Evolutionary conservation across 805 yeast species (phyloP).

Genomic region (Isabelozyma heimii): DNA sequence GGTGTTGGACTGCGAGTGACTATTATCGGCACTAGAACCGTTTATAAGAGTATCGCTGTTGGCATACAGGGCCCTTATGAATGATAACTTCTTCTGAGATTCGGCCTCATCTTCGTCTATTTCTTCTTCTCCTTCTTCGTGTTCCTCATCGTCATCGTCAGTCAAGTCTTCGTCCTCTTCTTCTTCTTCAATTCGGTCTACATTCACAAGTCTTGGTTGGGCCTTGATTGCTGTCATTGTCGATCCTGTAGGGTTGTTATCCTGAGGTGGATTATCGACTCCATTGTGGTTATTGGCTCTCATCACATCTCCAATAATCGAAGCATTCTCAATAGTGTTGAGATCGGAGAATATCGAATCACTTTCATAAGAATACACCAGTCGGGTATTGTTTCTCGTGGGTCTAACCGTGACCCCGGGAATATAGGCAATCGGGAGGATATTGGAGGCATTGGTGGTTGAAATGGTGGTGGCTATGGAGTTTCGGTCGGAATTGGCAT

Average conservation of each 20-base stretch:
- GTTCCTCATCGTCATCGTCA: slow-evolving; percentile 14
- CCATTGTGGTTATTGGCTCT: slow-evolving; percentile 15
- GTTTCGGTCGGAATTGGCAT: slow-evolving; percentile 19
- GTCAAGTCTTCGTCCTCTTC: slow-evolving; percentile 31
- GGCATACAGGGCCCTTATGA: neutral
- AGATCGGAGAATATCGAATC: slow-evolving; percentile 42
- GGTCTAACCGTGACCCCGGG: slow-evolving; percentile 84
- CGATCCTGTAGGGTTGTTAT: slow-evolving; percentile 11
- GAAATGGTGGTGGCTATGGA: slow-evolving; percentile 60
- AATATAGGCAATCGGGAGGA: slow-evolving; percentile 87
- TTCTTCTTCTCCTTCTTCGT: slow-evolving; percentile 18
- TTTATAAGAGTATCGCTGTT: neutral
- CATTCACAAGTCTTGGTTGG: slow-evolving; percentile 66
- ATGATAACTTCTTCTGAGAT: neutral
- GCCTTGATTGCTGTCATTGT: slow-evolving; percentile 77
- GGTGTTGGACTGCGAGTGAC: neutral
- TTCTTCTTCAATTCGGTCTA: slow-evolving; percentile 46
- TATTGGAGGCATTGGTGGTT: slow-evolving; percentile 78
- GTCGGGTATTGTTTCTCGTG: slow-evolving; percentile 40
- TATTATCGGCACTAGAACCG: neutral
- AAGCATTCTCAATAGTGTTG: slow-evolving; percentile 46
- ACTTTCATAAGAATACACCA: slow-evolving; percentile 43
- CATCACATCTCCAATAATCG: slow-evolving; percentile 40
- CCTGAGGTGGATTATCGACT: slow-evolving; percentile 10
- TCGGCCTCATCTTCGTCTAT: slow-evolving; percentile 16